Conservation (phyloP, 805 yeast genomes). For the Metschnikowia picachoensis region DNA sequence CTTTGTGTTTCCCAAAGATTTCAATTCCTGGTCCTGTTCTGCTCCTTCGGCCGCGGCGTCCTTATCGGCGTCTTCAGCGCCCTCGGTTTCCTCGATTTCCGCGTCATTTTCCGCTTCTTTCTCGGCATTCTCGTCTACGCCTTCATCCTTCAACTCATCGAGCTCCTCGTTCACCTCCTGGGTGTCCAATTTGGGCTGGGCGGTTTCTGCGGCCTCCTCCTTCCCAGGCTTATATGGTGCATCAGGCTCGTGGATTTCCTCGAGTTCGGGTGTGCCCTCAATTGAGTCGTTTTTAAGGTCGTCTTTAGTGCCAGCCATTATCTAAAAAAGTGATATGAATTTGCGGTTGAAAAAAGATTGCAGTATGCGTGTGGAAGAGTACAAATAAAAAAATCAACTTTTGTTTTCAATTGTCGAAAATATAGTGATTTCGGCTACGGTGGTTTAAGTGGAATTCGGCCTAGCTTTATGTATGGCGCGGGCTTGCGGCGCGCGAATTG, state of each 20-base stretch:
- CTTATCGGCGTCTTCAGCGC: neutral
- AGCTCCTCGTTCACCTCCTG: conserved; percentile 17
- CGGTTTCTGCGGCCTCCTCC: conserved; percentile 6
- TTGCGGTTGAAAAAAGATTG: no score
- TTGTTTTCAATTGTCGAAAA: no score
- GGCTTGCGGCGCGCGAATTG: no score
- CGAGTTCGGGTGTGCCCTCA: conserved; percentile 4
- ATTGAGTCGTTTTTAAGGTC: conserved; percentile 3
- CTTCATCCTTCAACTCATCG: conserved; percentile 18
- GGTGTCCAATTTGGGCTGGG: conserved; percentile 5
- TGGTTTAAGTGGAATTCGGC: no score
- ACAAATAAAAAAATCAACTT: no score
- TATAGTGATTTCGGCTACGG: no score
- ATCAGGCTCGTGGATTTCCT: conserved; percentile 3
- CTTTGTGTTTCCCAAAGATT: neutral
- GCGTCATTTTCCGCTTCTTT: conserved; percentile 10
- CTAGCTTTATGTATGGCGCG: no score
- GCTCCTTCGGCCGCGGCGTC: neutral
- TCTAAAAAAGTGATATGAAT: neutral
- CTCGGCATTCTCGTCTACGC: conserved; percentile 15
- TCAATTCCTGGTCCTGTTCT: conserved; percentile 3
- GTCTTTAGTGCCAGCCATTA: conserved; percentile 2
- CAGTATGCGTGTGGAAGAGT: no score
- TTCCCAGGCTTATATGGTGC: conserved; percentile 1
- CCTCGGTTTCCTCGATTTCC: conserved; percentile 7